Base-by-base conservation (phyloP, 352 stramenopile species). In the Globisporangium carolinianum region DNA sequence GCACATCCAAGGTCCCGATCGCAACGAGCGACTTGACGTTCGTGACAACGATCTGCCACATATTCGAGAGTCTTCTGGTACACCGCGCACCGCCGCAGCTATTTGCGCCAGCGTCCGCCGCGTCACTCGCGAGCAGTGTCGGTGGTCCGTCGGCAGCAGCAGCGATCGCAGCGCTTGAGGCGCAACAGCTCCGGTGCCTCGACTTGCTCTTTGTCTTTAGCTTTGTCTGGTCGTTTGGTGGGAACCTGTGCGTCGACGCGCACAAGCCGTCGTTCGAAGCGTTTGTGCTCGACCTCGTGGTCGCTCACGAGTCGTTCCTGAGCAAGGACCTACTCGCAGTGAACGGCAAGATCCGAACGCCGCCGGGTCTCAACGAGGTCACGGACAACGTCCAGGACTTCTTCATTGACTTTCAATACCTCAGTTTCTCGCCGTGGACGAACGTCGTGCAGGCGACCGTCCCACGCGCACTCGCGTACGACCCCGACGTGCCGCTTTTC, bases 151-250 rank as follows among this genome's bases (percentile, higher is more conserved):
- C 51, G 18, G 53, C 65, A 14, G 58, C 68, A 5, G 58, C 68
- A 3, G 52, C 65, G 8, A 59, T 63, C 4, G 67, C 68, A 9
- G 55, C 60, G 4, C 47, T 76, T 6, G 79, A 88, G 57, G 61
- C 71, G 7, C 66, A 86, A 35, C 75, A 80, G 35, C 61, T 73
- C 36, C 67, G 82, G 14, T 86, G 69, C 42, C 54, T 90, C 35
- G 82, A 91, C 42, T 53, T 88, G 15, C 60, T 81, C 3, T 88
- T 91, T 54, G 45, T 91, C 37, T 89, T 85, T 61, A 85, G 75
- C 53, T 87, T 87, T 57, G 58, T 78, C 5, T 91, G 82, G 82
- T 68, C 79, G 4, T 89, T 91, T 37, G 82, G 82, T 37, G 80
- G 77, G 3, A 89, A 89, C 46, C 32, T 89, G 11, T 49, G 75